Evolutionary conservation across 2,329 filamentous ascomycete species (phyloP).

Genomic region (Fusarium bactridioides): DNA sequence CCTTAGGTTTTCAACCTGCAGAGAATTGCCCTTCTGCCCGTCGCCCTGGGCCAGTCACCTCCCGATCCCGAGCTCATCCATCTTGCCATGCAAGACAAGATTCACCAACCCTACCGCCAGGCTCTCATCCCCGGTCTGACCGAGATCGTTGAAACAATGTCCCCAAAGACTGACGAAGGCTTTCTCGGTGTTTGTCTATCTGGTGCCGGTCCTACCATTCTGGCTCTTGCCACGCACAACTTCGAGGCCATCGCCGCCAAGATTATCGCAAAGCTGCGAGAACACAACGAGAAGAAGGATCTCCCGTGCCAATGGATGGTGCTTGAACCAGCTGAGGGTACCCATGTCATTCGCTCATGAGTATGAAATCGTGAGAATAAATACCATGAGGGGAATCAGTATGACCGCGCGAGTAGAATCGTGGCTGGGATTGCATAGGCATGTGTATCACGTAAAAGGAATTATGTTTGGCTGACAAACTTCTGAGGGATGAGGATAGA

Average conservation of each 20-base stretch:
- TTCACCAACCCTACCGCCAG: slow-evolving; percentile 96
- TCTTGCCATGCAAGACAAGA: slow-evolving; percentile 97
- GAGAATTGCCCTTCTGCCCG: slow-evolving; percentile 87
- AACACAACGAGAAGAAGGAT: slow-evolving; percentile 62
- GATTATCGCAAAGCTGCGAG: slow-evolving; percentile 77
- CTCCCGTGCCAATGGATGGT: slow-evolving; percentile 88
- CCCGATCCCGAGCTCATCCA: slow-evolving; percentile 95
- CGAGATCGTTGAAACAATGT: slow-evolving; percentile 91
- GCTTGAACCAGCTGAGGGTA: slow-evolving; percentile 85
- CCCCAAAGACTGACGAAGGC: slow-evolving; percentile 83
- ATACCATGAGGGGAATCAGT: neutral
- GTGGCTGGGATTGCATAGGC: neutral
- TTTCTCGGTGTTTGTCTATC: slow-evolving; percentile 94
- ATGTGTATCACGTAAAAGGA: neutral
- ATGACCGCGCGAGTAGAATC: neutral
- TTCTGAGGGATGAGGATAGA: neutral
- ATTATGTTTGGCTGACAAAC: neutral
- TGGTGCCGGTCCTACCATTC: slow-evolving; percentile 92
- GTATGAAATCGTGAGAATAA: neutral
- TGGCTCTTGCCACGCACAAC: slow-evolving; percentile 89
- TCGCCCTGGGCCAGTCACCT: slow-evolving; percentile 87
- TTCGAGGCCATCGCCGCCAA: slow-evolving; percentile 86
- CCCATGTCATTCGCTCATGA: slow-evolving; percentile 52
- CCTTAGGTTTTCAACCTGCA: slow-evolving; percentile 90
- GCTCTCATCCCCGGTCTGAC: slow-evolving; percentile 89